Evolutionary conservation across 805 yeast genomes (phyloP), one percentile per base, ranked within the genome.

Genomic region (Osmozyma mogii): DNA sequence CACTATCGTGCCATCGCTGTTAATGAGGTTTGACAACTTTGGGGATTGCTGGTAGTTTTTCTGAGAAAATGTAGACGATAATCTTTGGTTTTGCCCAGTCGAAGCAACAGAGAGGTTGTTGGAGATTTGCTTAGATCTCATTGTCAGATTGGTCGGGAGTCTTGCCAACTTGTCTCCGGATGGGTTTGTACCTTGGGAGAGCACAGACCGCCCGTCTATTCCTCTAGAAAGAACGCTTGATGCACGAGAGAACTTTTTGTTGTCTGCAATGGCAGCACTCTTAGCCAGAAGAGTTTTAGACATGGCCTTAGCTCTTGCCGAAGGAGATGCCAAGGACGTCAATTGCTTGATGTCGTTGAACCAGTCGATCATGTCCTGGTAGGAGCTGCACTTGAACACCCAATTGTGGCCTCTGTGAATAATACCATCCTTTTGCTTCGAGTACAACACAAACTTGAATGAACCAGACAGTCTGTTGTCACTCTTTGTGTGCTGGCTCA

Each of bases 301-400:
- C 32, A 60, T 40, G 31, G 41, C 61, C 27, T 67, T 58, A 1
- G 78, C 67, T 47, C 84, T 65, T 9, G 78, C 67, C 16, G 67
- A 57, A 2, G 84, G 75, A n/a, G 71, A 70, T 13, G 78, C 62
- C 35, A 81, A 62, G 10, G 68, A 56, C 2, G 92, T 80, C 43
- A 87, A 63, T 27, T 63, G 65, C 50, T 78, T 76, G 41, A 89
- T 65, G 48, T 83, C 94, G 41, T 72, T 72, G 54, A 72, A 84
- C 98, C 98, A 89, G 22, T 65, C 69, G 52, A 79, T 74, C 89
- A 87, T 84, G 18, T 70, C 55, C 24, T 78, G 81, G 45, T 81
- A 82, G 28, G 81, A 72, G 47, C 83, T 92, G n/a, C 94, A 79
- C 41, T 94, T 70, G 62, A 89, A 88, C n/a, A 88, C 92, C 84